Evolutionary conservation across 2,329 filamentous ascomycete species (phyloP).

Genomic region (Eutypella sp.): DNA sequence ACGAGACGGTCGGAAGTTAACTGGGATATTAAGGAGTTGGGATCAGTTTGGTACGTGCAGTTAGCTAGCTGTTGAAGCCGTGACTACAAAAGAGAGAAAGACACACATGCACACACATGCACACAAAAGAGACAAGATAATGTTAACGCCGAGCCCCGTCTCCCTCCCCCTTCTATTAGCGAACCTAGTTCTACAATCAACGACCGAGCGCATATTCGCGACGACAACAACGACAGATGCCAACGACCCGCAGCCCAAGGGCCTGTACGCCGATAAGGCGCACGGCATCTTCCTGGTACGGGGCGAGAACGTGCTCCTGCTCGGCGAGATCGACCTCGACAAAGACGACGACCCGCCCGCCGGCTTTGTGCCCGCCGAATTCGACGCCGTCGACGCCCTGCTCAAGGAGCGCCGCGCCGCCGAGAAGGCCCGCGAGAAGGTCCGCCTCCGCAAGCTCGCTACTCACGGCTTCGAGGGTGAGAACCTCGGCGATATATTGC

Average conservation of each 20-base stretch:
- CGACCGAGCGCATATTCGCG: conserved; percentile 77
- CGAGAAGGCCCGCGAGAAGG: conserved; percentile 70
- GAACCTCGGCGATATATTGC: conserved; percentile 68
- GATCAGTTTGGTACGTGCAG: conserved; percentile 82
- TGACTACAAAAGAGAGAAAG: no score
- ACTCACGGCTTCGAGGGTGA: conserved; percentile 85
- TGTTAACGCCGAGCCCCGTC: conserved; percentile 2
- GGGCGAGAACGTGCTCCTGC: conserved; percentile 92
- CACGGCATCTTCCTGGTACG: conserved; percentile 87
- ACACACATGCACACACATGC: no score
- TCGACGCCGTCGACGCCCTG: conserved; percentile 65
- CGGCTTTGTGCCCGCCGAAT: conserved; percentile 60
- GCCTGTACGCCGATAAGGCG: conserved; percentile 76
- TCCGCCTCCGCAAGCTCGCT: conserved; percentile 63
- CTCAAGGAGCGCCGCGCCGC: conserved; percentile 66
- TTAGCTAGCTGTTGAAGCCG: no score
- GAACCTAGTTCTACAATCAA: conserved; percentile 92
- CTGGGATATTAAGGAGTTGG: conserved; percentile 90
- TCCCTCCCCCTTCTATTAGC: no score
- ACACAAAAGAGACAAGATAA: no score
- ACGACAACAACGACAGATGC: conserved; percentile 31
- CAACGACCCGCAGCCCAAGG: conserved; percentile 30
- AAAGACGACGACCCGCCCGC: conserved; percentile 82
- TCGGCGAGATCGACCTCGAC: conserved; percentile 96
- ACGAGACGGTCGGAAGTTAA: conserved; percentile 88